These are phyloP conservation scores for Leucocoprinus leucothites DNA, from an alignment of 768 basidiomycete genomes.

Conservation along the genomic window DNA sequence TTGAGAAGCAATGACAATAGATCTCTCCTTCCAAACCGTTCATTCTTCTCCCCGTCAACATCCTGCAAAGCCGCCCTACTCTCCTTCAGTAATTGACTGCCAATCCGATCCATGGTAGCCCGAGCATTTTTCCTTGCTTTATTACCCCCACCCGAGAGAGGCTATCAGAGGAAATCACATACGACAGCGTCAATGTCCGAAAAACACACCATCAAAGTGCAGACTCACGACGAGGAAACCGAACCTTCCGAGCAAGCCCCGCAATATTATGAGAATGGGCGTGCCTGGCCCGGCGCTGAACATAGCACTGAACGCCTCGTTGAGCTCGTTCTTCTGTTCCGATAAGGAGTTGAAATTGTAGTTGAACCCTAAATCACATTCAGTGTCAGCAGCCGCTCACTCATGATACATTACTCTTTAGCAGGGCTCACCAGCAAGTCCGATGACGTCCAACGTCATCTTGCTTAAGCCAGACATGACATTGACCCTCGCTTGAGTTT, in stretches of 20 bases:
- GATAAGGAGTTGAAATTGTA: slow-evolving; percentile 31
- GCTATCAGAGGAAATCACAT: background rate
- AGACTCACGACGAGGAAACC: background rate
- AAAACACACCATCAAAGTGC: too few relatives aligned
- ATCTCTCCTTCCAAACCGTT: slow-evolving; percentile 41
- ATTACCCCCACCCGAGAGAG: slow-evolving; percentile 30
- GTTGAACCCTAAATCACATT: slow-evolving; percentile 26
- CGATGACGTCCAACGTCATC: slow-evolving; percentile 74
- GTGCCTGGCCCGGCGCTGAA: slow-evolving; percentile 42
- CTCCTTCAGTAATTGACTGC: slow-evolving; percentile 42
- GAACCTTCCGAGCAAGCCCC: slow-evolving; percentile 30
- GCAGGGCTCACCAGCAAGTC: slow-evolving; percentile 48
- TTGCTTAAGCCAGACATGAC: slow-evolving; percentile 61
- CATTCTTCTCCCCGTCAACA: slow-evolving; percentile 28
- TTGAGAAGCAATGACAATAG: slow-evolving; percentile 57
- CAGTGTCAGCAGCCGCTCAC: background rate
- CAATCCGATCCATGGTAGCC: slow-evolving; percentile 47
- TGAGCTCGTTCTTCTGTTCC: slow-evolving; percentile 43
- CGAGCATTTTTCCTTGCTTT: slow-evolving; percentile 27
- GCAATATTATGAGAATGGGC: slow-evolving; percentile 28
- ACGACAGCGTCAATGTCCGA: background rate
- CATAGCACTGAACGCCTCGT: slow-evolving; percentile 47
- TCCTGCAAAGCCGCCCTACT: slow-evolving; percentile 42
- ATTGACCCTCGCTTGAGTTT: slow-evolving; percentile 41
- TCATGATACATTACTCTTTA: background rate